These are phyloP conservation scores for Ricinus communis DNA, from an alignment of 345 rosid genomes.

Conservation along the genomic window DNA sequence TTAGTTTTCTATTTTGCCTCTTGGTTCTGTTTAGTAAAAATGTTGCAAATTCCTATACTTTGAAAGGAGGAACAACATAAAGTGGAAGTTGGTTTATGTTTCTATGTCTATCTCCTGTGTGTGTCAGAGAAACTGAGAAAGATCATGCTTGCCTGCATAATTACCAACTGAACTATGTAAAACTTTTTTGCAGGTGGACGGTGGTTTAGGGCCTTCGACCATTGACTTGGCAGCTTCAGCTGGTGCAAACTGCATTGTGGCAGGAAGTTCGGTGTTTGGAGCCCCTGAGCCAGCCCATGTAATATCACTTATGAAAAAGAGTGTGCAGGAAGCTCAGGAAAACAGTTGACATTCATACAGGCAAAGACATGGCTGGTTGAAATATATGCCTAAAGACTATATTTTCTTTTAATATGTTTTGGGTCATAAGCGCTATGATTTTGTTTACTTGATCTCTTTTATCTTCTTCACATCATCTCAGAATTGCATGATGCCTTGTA, in stretches of 20 bases:
- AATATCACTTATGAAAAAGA: constrained; percentile 59
- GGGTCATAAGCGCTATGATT: constrained; percentile 9
- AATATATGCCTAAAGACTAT: neutral
- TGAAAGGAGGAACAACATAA: neutral
- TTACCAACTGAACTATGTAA: neutral
- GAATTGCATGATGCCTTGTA: neutral
- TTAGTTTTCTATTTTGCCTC: neutral
- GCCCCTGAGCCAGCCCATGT: constrained; percentile 75
- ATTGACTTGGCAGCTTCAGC: constrained; percentile 74
- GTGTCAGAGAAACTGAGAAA: neutral
- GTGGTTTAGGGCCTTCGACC: constrained; percentile 90
- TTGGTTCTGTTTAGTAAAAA: neutral
- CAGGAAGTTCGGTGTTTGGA: constrained; percentile 92
- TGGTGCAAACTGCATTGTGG: constrained; percentile 82
- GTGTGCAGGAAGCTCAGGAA: constrained; percentile 53
- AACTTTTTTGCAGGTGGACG: constrained; percentile 61
- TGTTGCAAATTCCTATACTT: neutral
- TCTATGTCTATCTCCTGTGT: neutral
- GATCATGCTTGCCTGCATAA: neutral
- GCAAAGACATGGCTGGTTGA: constrained; percentile 14
- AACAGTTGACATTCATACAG: constrained; percentile 22
- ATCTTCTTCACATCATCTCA: neutral
- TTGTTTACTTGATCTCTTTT: neutral
- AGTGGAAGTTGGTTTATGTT: neutral
- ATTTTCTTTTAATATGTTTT: neutral